These are phyloP conservation scores for Striga asiatica DNA, from an alignment of 257 asterid genomes.

Conservation along the genomic window DNA sequence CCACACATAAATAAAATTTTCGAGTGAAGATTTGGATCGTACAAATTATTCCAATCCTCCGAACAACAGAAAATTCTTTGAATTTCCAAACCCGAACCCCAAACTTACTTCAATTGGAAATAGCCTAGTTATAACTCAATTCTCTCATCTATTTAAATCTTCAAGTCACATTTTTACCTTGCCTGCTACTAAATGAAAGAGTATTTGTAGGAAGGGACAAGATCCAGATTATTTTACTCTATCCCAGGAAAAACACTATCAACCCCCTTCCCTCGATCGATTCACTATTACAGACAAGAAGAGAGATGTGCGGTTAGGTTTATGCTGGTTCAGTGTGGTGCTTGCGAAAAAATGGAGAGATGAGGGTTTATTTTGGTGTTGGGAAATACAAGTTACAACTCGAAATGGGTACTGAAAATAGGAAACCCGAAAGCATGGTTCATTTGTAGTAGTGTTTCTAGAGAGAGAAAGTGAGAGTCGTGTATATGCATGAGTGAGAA, in stretches of 20 bases:
- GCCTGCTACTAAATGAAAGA: slow-evolving; percentile 32
- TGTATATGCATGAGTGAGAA: background rate
- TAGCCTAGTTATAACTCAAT: background rate
- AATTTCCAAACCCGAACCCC: slow-evolving; percentile 15
- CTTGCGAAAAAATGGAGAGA: slow-evolving; percentile 11
- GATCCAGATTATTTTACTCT: slow-evolving; percentile 22
- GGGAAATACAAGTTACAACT: slow-evolving; percentile 7
- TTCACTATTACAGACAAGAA: background rate
- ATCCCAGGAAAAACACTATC: background rate
- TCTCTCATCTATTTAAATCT: slow-evolving; percentile 10
- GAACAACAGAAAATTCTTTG: background rate
- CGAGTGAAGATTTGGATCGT: slow-evolving; percentile 23
- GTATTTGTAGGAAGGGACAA: slow-evolving; percentile 31
- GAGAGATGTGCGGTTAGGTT: slow-evolving; percentile 8
- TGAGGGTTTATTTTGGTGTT: slow-evolving; percentile 27
- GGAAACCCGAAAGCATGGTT: slow-evolving; percentile 11
- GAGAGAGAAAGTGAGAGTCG: slow-evolving; percentile 3
- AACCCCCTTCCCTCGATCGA: slow-evolving; percentile 9
- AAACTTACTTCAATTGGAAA: slow-evolving; percentile 14
- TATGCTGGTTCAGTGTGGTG: slow-evolving; percentile 18
- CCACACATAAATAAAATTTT: slow-evolving; percentile 8
- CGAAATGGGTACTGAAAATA: slow-evolving; percentile 13
- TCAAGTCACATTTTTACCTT: slow-evolving; percentile 20
- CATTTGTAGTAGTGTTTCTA: background rate
- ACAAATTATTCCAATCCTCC: slow-evolving; percentile 12